A percentile compares a stretch with the other conserved stretches of the same genome.
phyloP scores from a whole-genome alignment of 257 asterid genomes.

The Jacaranda copaia region DNA sequence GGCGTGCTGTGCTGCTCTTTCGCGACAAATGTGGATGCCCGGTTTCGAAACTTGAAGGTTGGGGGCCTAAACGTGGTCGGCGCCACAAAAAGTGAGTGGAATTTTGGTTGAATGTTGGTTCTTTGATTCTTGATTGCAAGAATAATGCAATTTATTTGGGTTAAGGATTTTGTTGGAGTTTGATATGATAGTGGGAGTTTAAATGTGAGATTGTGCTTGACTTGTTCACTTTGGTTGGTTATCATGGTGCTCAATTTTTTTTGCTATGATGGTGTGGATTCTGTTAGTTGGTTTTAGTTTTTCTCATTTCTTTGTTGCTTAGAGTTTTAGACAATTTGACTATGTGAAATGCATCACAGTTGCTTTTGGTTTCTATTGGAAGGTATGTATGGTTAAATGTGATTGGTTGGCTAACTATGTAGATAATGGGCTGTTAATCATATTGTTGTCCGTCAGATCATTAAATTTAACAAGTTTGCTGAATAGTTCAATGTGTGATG shows the following conservation, averaged over 20 bases:
- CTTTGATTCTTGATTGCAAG: constrained; percentile 9
- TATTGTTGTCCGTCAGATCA: neutral
- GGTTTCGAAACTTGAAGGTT: constrained; percentile 82
- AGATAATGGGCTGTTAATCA: neutral
- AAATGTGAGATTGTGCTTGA: neutral
- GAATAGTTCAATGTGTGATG: neutral
- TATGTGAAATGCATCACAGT: neutral
- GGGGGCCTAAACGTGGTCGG: constrained; percentile 80
- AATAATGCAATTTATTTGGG: neutral
- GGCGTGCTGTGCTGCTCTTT: constrained; percentile 83
- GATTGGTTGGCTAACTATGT: constrained; percentile 4
- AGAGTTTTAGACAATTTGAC: neutral
- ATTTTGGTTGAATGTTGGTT: neutral
- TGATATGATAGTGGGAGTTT: neutral
- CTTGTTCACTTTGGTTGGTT: neutral
- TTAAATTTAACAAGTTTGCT: neutral
- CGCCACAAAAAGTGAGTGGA: constrained; percentile 81
- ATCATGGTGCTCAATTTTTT: neutral
- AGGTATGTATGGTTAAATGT: constrained; percentile 4
- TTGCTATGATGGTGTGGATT: neutral
- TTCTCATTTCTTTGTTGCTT: neutral
- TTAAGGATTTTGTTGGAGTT: neutral
- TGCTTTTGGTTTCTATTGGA: constrained; percentile 2
- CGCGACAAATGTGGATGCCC: constrained; percentile 86
- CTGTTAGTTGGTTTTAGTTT: neutral